A percentile compares a stretch with the other conserved stretches of the same genome.
These are phyloP conservation scores for Solanum aculeatissimum DNA, from an alignment of 305 asterid genomes.

Conservation along the genomic window DNA sequence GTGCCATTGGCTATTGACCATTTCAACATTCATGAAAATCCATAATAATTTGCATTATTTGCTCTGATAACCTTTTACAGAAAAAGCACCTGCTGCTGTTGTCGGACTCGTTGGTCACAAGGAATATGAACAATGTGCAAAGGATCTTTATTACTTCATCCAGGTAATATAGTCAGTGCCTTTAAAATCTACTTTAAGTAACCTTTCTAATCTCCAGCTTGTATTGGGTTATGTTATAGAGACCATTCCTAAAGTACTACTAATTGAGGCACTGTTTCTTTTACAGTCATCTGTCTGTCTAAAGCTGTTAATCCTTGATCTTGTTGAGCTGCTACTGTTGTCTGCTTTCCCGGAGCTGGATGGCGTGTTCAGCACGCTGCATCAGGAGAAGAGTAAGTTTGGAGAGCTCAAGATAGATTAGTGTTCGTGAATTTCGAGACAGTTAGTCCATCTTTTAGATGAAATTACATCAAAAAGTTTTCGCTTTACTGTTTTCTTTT, in stretches of 20 bases:
- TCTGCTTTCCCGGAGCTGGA: slow-evolving; percentile 87
- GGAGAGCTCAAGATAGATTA: slow-evolving; percentile 34
- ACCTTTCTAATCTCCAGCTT: not conserved
- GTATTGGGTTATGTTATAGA: not conserved
- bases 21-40: not conserved
- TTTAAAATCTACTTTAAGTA: not conserved
- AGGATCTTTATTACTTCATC: slow-evolving; percentile 88
- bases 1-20: not conserved
- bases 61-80: slow-evolving; percentile 27
- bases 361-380: slow-evolving; percentile 47
- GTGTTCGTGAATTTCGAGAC: not conserved
- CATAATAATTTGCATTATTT: not conserved
- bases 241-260: not conserved
- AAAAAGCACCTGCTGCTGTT: slow-evolving; percentile 85
- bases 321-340: slow-evolving; percentile 66
- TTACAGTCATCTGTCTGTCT: slow-evolving; percentile 76
- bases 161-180: slow-evolving; percentile 42
- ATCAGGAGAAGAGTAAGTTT: slow-evolving; percentile 53
- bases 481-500: not conserved
- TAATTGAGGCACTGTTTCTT: not conserved
- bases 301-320: slow-evolving; percentile 75
- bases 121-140: slow-evolving; percentile 87
- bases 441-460: not conserved
- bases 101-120: slow-evolving; percentile 86
- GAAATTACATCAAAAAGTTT: not conserved